A percentile compares a stretch with the other conserved stretches of the same genome.
These are phyloP conservation scores for Ceratocystis smalleyi DNA, from an alignment of 2,329 filamentous ascomycete species.

Conservation along the genomic window DNA sequence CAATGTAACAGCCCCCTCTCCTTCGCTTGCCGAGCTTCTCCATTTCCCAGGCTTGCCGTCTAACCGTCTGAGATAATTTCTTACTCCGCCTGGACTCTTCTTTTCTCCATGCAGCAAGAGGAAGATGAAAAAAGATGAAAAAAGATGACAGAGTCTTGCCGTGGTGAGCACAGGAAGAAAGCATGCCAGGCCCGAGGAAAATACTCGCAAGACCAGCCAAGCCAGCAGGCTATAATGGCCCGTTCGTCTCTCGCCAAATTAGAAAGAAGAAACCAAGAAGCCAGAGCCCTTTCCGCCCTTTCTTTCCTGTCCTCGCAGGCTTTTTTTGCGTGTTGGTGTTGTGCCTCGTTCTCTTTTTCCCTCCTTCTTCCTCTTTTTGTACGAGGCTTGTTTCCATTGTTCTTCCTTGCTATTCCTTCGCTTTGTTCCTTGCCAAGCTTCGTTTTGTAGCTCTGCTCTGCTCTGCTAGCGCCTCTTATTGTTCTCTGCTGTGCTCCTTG, in stretches of 20 bases:
- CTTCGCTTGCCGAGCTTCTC: not conserved
- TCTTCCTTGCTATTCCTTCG: conserved; percentile 1
- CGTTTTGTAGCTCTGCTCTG: not conserved
- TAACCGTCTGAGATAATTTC: not conserved
- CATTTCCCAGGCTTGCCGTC: not conserved
- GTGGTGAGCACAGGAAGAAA: not conserved
- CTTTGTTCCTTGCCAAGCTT: not conserved
- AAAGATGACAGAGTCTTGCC: not conserved
- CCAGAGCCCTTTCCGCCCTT: not conserved
- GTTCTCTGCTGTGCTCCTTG: not conserved
- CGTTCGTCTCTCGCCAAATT: not conserved
- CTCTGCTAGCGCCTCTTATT: not conserved
- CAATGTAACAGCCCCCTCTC: not conserved
- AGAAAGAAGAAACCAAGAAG: not conserved
- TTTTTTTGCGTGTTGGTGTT: not conserved
- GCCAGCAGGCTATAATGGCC: not conserved
- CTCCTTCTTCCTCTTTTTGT: not conserved
- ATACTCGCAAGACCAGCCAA: not conserved
- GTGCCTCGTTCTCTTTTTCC: not conserved
- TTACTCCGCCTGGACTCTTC: not conserved
- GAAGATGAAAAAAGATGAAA: not conserved
- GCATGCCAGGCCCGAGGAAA: not conserved
- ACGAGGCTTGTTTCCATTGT: conserved; percentile 4
- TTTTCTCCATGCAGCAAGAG: conserved; percentile 13
- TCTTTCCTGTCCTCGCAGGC: not conserved